Base-by-base conservation (phyloP, 2,329 filamentous ascomycete species). In the Monilinia laxa region DNA sequence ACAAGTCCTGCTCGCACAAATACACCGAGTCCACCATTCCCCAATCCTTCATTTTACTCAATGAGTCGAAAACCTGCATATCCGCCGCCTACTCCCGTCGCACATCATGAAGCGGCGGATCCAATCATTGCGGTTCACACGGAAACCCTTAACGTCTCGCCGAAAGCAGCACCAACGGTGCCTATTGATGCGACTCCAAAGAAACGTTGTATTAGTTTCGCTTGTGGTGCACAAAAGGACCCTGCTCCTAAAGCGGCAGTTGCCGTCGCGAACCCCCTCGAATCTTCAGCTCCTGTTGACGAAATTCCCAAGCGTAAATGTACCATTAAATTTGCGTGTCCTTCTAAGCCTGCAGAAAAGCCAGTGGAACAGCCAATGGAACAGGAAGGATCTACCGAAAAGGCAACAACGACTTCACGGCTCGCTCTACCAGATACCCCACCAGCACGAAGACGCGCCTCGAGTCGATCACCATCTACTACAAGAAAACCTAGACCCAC, bases 161-260 rank as follows among this genome's bases (percentile, higher is more conserved):
- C 76, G 49, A 83, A 82, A 66, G 62, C 68, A 23, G 14, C 49
- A 42, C 86, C 90, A 74, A 81, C 84, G 18, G 55, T 60, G 38
- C 80, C 82, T 45, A 81, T 90, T 1, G 87, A 89, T 75, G 85
- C 83, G 14, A 79, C 88, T 62, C 89, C 87, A 59, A 90, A 91
- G 74, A 97, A 93, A 80, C 87, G 93, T 68, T 94, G 91, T 78
- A 97, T 98, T 72, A 94, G 90, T 68, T 98, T 98, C 77, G 93
- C 92, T 45, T 98, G 94, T 76, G 74, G 71, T 67, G 88, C 85
- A 47, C 85, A 85, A 49, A 91, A 89, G 75, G 69, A 67, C 31
- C 79, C 81, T 56, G 74, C 79, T 12, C 74, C 77, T 71, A 79
- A 78, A 35, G 75, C 78, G 31, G 71, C 73, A 64, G 73, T 74